Conservation (phyloP, 2,329 filamentous ascomycete genomes). For the Cladorrhinum sp. region DNA sequence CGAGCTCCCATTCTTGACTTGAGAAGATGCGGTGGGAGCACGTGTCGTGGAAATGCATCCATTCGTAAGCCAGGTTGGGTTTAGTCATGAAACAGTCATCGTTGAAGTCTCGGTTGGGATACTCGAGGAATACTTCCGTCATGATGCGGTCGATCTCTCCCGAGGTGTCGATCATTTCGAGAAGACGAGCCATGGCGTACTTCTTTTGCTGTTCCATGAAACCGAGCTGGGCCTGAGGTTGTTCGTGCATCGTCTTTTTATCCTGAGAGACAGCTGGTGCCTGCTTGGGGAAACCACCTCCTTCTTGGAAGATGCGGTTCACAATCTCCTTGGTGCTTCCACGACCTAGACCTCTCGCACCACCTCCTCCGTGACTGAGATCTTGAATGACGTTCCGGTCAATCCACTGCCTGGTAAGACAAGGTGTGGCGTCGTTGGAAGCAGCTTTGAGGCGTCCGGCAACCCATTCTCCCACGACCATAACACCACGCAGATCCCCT, state of each 20-base stretch:
- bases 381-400: slow-evolving; percentile 68
- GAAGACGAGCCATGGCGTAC: slow-evolving; percentile 66
- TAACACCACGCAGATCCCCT: slow-evolving; percentile 74
- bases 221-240: slow-evolving; percentile 59
- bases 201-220: slow-evolving; percentile 72
- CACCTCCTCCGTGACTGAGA: slow-evolving; percentile 66
- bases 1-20: slow-evolving; percentile 91
- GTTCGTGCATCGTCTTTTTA: slow-evolving; percentile 50
- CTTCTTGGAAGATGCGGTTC: slow-evolving; percentile 73
- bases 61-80: slow-evolving; percentile 83
- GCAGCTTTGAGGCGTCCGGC: slow-evolving; percentile 64
- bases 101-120: slow-evolving; percentile 84
- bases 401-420: slow-evolving; percentile 72
- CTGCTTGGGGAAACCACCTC: slow-evolving; percentile 70
- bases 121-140: slow-evolving; percentile 80
- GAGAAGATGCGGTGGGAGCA: slow-evolving; percentile 75
- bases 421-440: slow-evolving; percentile 38
- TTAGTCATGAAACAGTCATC: slow-evolving; percentile 90
- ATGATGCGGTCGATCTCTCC: slow-evolving; percentile 77
- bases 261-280: slow-evolving; percentile 29
- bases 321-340: slow-evolving; percentile 73
- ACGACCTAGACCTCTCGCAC: slow-evolving; percentile 67
- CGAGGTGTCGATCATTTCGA: slow-evolving; percentile 74
- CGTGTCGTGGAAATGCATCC: slow-evolving; percentile 89
- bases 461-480: slow-evolving; percentile 87